Evolutionary conservation across 2,329 filamentous ascomycete species (phyloP).

Genomic region (Cercospora sp.): DNA sequence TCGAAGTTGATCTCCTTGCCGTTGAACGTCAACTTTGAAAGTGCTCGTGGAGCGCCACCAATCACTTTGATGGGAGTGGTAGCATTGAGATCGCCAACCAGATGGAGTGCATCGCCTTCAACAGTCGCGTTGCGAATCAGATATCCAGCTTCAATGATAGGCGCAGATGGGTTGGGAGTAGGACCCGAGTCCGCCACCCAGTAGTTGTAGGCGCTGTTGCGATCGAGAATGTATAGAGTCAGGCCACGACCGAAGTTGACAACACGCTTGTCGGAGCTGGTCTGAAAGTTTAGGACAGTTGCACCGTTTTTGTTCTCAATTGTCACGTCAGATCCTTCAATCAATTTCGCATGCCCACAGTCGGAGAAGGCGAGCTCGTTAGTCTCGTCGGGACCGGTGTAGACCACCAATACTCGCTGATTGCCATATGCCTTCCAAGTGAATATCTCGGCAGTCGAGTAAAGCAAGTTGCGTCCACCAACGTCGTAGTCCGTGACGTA

Average conservation of each 20-base stretch:
- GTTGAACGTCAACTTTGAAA: conserved; percentile 64
- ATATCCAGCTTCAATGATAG: conserved; percentile 65
- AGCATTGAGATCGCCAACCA: conserved; percentile 71
- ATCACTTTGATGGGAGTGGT: conserved; percentile 70
- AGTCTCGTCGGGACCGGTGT: conserved; percentile 61
- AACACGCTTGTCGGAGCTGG: conserved; percentile 55
- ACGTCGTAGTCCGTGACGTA: conserved; percentile 68
- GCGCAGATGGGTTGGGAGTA: conserved; percentile 42
- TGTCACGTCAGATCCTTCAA: conserved; percentile 47
- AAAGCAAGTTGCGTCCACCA: conserved; percentile 60
- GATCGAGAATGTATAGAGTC: conserved; percentile 61
- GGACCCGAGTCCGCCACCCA: conserved; percentile 60
- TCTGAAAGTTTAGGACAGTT: conserved; percentile 58
- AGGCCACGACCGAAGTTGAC: conserved; percentile 53
- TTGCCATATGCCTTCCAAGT: conserved; percentile 65
- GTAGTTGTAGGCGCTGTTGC: conserved; percentile 67
- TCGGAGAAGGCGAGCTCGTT: conserved; percentile 61
- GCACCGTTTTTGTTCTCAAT: conserved; percentile 44
- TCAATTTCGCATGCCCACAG: conserved; percentile 40
- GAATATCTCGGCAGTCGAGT: conserved; percentile 69
- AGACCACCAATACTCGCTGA: conserved; percentile 63
- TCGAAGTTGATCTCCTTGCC: conserved; percentile 45
- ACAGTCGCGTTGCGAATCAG: conserved; percentile 62
- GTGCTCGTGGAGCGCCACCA: conserved; percentile 55
- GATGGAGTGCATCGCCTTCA: conserved; percentile 56